Percentiles rank a stretch among this genome's conserved stretches.
Evolutionary conservation across 768 basidiomycete species (phyloP).

Genomic region (Termitomyces sp.): DNA sequence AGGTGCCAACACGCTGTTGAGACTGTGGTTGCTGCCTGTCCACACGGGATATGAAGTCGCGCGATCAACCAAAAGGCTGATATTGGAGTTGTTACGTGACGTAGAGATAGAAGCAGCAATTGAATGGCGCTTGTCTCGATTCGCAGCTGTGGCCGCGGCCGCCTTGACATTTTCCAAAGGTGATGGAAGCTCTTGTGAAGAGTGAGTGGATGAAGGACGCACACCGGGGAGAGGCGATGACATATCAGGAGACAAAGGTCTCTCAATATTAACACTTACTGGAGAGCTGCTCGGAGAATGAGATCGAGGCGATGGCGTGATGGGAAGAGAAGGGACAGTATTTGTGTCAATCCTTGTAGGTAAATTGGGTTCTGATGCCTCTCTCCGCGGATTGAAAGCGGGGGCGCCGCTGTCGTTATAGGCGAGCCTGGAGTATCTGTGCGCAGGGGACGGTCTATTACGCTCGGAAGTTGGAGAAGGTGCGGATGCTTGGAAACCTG

Average conservation of each 20-base stretch:
- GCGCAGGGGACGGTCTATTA: constrained; percentile 32
- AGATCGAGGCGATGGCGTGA: constrained; percentile 21
- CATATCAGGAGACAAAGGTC: constrained; percentile 24
- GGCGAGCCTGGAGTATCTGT: constrained; percentile 30
- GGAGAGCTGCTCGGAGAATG: constrained; percentile 48
- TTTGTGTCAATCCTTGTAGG: constrained; percentile 21
- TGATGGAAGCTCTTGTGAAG: constrained; percentile 34
- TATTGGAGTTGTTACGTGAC: constrained; percentile 21
- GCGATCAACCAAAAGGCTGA: constrained; percentile 17
- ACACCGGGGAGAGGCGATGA: constrained; percentile 25
- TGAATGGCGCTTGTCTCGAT: constrained; percentile 35
- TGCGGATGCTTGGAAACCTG: constrained; percentile 28
- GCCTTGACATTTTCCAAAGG: constrained; percentile 53
- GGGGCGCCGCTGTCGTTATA: constrained; percentile 20
- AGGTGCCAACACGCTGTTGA: constrained; percentile 27
- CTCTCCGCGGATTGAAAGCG: constrained; percentile 32
- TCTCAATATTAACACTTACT: constrained; percentile 28
- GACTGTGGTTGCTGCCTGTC: constrained; percentile 32
- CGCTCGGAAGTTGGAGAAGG: constrained; percentile 36
- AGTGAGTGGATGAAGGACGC: constrained; percentile 52
- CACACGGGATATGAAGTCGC: constrained; percentile 30
- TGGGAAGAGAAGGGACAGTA: constrained; percentile 23
- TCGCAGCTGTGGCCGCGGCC: constrained; percentile 26
- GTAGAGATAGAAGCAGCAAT: constrained; percentile 26
- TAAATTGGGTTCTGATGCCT: constrained; percentile 39